phyloP scores from a whole-genome alignment of 805 yeast genomes.

The Blastobotrys americana region DNA sequence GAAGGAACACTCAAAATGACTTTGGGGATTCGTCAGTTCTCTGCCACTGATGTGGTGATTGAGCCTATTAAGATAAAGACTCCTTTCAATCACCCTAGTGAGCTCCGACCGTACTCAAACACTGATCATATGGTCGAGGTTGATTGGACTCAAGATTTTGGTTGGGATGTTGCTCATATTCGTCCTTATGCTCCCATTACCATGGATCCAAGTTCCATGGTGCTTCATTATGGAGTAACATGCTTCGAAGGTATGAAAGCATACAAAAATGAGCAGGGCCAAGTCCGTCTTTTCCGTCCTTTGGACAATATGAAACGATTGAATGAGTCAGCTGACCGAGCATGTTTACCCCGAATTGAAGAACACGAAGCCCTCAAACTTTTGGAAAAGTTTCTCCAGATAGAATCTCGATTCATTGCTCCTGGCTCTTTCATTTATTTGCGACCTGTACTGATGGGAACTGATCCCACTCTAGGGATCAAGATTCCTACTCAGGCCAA shows the following conservation, averaged over 20 bases:
- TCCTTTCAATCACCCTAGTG: slow-evolving; percentile 6
- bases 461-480: slow-evolving; percentile 42
- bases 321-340: slow-evolving; percentile 43
- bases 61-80: slow-evolving; percentile 8
- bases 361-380: slow-evolving; percentile 39
- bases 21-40: slow-evolving; percentile 10
- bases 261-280: slow-evolving; percentile 35
- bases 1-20: no score
- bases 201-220: slow-evolving; percentile 71
- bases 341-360: slow-evolving; percentile 42
- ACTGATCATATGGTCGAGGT: slow-evolving; percentile 66
- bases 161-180: slow-evolving; percentile 73
- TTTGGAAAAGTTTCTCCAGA: slow-evolving; percentile 36
- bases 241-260: slow-evolving; percentile 85
- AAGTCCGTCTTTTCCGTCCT: slow-evolving; percentile 35
- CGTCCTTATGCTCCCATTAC: slow-evolving; percentile 63
- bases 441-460: slow-evolving; percentile 47
- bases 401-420: slow-evolving; percentile 43
- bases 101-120: slow-evolving; percentile 6
- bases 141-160: slow-evolving; percentile 58
- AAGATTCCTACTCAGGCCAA: slow-evolving; percentile 34
- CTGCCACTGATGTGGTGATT: slow-evolving; percentile 11
- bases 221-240: slow-evolving; percentile 78
- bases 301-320: slow-evolving; percentile 44
- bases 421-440: slow-evolving; percentile 37